Base-by-base conservation (phyloP, 192 early-diverging fungal genomes). In the Oehlia diaphana region DNA sequence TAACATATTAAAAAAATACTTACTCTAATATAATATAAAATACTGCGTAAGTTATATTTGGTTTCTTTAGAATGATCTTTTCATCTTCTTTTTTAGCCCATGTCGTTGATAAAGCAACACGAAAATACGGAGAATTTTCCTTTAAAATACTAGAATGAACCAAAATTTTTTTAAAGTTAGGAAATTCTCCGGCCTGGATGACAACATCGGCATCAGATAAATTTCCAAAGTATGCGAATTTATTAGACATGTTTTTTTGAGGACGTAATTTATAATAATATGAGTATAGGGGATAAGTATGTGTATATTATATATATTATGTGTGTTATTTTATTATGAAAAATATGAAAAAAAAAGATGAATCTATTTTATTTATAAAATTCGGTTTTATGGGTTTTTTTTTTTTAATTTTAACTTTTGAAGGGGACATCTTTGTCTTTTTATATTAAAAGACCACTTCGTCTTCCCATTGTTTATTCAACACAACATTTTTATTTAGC, bases 11-110 rank as follows among this genome's bases (percentile, higher is more conserved):
- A 63, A 63, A 63, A 31, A 3, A 71, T 10, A 65, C 75, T 77
- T 42, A 77, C 75, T 66, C 37, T 77, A 77, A 66, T 44, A 77
- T 44, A 19, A 77, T 65, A 39, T 13, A 1, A 77, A 77, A 77
- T 31, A 77, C 63, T 26, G 12, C n/a, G 8, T 62, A 63, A 10
- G 75, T 64, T 44, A 77, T 33, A 77, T 77, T 77, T 44, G 75
- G 75, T 63, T 77, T 77, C 63, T 66, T 77, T 42, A 77, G 10
- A 33, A 77, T 49, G 19, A 77, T 77, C 33, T 65, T 53, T 44
- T 49, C 58, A 1, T 37, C 75, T 37, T 77, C 75, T 65, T 23
- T 66, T 65, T 28, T 63, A 0, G 75, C 75, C 75, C 75, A 77
- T 7, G 75, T 77, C 1, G 19, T 26, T 39, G 75, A 77, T 42